These are phyloP conservation scores for Pseudocercospora vitis DNA, from an alignment of 2,329 filamentous ascomycete genomes.

Conservation along the genomic window DNA sequence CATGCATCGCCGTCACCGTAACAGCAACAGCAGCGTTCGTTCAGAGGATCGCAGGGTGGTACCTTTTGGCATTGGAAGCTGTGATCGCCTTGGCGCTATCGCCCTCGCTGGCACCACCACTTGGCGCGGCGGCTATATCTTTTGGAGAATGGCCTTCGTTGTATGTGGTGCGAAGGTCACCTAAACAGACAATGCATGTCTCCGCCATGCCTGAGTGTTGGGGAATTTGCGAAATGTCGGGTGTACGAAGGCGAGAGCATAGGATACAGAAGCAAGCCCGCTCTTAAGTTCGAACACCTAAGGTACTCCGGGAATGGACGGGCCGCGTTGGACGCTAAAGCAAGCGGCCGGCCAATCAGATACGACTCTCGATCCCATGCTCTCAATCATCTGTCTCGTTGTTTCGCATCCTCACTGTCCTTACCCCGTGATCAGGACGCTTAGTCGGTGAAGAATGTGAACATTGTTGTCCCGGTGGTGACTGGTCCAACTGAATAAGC, in stretches of 20 bases:
- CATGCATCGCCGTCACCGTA: constrained; percentile 24
- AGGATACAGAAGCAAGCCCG: constrained; percentile 18
- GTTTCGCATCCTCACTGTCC: constrained; percentile 4
- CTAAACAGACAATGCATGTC: constrained; percentile 70
- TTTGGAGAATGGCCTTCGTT: constrained; percentile 50
- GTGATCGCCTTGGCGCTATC: constrained; percentile 30
- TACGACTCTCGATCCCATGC: neutral
- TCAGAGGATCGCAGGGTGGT: constrained; percentile 31
- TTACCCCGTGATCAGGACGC: neutral
- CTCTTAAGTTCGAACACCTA: neutral
- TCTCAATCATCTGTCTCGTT: neutral
- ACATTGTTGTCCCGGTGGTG: neutral
- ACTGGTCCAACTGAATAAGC: neutral
- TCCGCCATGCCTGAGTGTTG: constrained; percentile 55
- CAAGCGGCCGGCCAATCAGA: constrained; percentile 6
- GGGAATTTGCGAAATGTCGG: constrained; percentile 12
- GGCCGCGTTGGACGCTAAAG: constrained; percentile 1
- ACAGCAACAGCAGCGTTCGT: constrained; percentile 25
- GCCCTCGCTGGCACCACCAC: constrained; percentile 27
- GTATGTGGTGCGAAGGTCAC: constrained; percentile 63
- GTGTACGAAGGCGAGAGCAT: too few relatives aligned
- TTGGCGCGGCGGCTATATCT: constrained; percentile 25
- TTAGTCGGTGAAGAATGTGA: constrained; percentile 1
- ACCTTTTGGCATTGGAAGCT: constrained; percentile 36
- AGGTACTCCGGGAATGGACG: too few relatives aligned